Conservation (phyloP, 257 asterid genomes). For the Oldenlandia corymbosa region DNA sequence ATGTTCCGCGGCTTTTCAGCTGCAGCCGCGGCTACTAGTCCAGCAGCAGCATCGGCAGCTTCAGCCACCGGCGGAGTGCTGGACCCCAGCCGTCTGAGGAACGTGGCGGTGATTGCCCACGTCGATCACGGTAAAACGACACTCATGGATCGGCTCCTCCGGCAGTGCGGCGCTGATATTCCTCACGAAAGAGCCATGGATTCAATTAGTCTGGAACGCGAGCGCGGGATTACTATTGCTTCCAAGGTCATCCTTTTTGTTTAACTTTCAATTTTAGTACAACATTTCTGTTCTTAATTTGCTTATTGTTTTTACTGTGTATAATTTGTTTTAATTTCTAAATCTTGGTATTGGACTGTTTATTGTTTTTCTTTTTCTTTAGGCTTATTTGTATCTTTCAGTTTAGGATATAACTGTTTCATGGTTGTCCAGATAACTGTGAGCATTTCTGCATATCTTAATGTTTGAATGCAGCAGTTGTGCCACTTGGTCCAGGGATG, state of each 20-base stretch:
- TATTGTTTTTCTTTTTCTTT: background rate
- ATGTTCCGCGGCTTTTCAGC: constrained; percentile 45
- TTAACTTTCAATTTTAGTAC: background rate
- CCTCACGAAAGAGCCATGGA: constrained; percentile 96
- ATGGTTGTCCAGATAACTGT: background rate
- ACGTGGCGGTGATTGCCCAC: constrained; percentile 95
- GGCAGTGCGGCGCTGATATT: constrained; percentile 96
- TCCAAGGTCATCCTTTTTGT: constrained; percentile 57
- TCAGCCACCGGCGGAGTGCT: constrained; percentile 30
- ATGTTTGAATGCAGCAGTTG: background rate
- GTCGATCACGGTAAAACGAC: constrained; percentile 99
- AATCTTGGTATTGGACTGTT: background rate
- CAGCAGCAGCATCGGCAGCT: constrained; percentile 34
- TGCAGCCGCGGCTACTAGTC: constrained; percentile 39
- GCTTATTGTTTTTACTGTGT: background rate
- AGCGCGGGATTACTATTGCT: constrained; percentile 94
- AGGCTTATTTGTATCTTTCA: background rate
- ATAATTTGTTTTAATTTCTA: background rate
- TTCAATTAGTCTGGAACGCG: constrained; percentile 88
- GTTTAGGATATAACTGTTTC: background rate
- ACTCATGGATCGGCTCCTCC: constrained; percentile 93
- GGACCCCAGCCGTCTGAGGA: constrained; percentile 67
- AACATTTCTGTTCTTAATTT: background rate
- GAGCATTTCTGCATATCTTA: background rate
- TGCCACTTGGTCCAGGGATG: background rate